These are phyloP conservation scores for Letharia columbiana DNA, from an alignment of 495 filamentous ascomycete species.

Conservation along the genomic window DNA sequence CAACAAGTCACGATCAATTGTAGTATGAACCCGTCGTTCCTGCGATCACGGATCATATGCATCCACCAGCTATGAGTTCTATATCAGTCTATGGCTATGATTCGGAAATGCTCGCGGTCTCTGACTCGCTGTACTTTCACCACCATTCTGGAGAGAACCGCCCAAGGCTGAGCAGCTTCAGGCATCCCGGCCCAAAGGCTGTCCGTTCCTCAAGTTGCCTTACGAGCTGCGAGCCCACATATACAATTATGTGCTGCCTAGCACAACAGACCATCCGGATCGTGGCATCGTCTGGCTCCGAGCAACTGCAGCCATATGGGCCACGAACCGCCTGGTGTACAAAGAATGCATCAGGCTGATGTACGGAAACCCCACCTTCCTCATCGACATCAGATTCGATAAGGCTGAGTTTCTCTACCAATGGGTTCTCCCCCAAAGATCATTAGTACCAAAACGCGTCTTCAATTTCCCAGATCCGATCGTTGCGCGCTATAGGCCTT, in stretches of 20 bases:
- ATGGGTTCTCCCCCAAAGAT: slow-evolving; percentile 26
- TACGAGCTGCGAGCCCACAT: slow-evolving; percentile 27
- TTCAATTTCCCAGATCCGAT: slow-evolving; percentile 30
- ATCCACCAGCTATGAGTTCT: slow-evolving; percentile 1
- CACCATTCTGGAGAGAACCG: neutral
- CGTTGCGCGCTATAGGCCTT: slow-evolving; percentile 26
- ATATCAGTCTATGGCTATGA: slow-evolving; percentile 17
- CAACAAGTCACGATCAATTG: too few relatives aligned
- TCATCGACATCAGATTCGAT: slow-evolving; percentile 42
- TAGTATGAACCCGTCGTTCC: too few relatives aligned
- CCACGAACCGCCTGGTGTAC: slow-evolving; percentile 37
- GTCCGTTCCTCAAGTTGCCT: slow-evolving; percentile 25
- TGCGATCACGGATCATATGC: too few relatives aligned
- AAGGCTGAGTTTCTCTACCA: slow-evolving; percentile 34
- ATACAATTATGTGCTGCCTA: slow-evolving; percentile 25
- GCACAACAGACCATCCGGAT: neutral
- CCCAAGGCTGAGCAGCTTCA: neutral
- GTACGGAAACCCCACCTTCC: slow-evolving; percentile 41
- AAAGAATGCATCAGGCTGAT: slow-evolving; percentile 39
- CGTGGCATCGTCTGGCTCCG: slow-evolving; percentile 5
- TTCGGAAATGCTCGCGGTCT: neutral
- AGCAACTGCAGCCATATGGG: slow-evolving; percentile 35
- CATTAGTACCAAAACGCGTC: slow-evolving; percentile 27
- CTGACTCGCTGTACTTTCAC: neutral
- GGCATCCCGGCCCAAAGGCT: neutral